Base-by-base conservation (phyloP, 2,329 filamentous ascomycete species). In the Mycocentrospora acerina region DNA sequence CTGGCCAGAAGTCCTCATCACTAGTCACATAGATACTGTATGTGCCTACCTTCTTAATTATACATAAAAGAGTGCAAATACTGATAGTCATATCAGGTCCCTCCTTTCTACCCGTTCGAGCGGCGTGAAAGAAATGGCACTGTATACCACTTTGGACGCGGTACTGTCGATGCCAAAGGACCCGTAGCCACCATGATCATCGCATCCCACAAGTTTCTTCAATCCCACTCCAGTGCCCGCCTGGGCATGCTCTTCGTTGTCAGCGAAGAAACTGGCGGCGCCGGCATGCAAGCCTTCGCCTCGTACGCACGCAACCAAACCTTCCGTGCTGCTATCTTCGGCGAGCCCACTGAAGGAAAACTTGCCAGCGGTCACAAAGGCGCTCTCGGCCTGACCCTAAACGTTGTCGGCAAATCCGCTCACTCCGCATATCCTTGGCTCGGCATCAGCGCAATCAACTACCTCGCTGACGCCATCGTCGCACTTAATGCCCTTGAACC, bases 301-400 rank as follows among this genome's bases (percentile, higher is more conserved):
- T 50, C 67, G 33, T 52, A 59, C 22, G 48, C 54, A 3, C 40
- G 43, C 2, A 59, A 71, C 41, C 51, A 58, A 39, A 57, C 61
- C 13, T 83, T 80, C 72, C 76, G 83, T 22, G 81, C 88, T 3
- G 83, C 87, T 55, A 86, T 90, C 59, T 96, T 96, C 58, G 91
- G 91, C 32, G 91, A 97, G 65, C 91, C 91, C 1, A 97, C 91
- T 0, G 88, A 95, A 59, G 79, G 85, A 51, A 88, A 86, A 65
- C 83, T 96, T 18, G 89, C 88, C 0, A 83, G 85, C 32, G 91
- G 91, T 3, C 91, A 96, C 76, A 96, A 97, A 71, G 91, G 91
- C 19, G 83, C 81, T 35, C 65, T 89, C 3, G 76, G 77, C 27
- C 83, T 89, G 57, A 71, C 74, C 1, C 59, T 96, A 43, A 70